Conservation (phyloP, 176 grass and related monocot genomes). For the Pontederia paniculata region DNA sequence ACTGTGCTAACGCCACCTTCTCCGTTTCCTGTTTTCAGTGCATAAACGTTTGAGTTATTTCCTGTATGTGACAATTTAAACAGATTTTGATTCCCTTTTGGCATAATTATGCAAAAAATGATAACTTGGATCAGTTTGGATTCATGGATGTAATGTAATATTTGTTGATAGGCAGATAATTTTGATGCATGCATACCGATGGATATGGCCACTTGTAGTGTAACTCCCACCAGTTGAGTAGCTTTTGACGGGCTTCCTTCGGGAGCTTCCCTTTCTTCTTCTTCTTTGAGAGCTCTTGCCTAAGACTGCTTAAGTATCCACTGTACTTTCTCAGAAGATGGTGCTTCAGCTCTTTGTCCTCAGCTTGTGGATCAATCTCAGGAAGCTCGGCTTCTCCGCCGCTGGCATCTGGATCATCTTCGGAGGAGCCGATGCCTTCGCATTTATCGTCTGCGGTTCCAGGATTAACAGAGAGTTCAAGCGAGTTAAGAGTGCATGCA, state of each 20-base stretch:
- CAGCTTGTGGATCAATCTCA: slow-evolving; percentile 43
- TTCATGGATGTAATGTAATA: too few relatives aligned
- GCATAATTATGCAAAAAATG: too few relatives aligned
- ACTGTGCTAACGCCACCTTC: slow-evolving; percentile 46
- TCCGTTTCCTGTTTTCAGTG: slow-evolving; percentile 34
- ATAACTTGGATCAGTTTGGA: too few relatives aligned
- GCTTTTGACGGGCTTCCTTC: slow-evolving; percentile 73
- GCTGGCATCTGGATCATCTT: slow-evolving; percentile 40
- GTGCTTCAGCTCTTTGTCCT: slow-evolving; percentile 63
- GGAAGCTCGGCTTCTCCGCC: slow-evolving; percentile 21
- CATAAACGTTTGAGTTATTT: not conserved
- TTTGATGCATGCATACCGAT: slow-evolving; percentile 29
- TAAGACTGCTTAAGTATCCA: slow-evolving; percentile 66
- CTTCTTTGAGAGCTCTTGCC: slow-evolving; percentile 77
- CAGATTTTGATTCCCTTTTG: too few relatives aligned
- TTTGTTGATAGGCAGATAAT: not conserved
- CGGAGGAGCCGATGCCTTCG: slow-evolving; percentile 42
- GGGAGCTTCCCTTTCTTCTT: slow-evolving; percentile 88
- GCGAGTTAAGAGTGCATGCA: not conserved
- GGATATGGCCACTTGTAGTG: slow-evolving; percentile 86
- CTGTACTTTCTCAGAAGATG: slow-evolving; percentile 72
- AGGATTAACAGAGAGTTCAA: not conserved
- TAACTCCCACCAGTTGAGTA: slow-evolving; percentile 68
- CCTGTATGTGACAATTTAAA: not conserved
- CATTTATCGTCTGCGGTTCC: slow-evolving; percentile 31